Conservation (phyloP, 805 yeast species). For the Wickerhamiella nectarea region DNA sequence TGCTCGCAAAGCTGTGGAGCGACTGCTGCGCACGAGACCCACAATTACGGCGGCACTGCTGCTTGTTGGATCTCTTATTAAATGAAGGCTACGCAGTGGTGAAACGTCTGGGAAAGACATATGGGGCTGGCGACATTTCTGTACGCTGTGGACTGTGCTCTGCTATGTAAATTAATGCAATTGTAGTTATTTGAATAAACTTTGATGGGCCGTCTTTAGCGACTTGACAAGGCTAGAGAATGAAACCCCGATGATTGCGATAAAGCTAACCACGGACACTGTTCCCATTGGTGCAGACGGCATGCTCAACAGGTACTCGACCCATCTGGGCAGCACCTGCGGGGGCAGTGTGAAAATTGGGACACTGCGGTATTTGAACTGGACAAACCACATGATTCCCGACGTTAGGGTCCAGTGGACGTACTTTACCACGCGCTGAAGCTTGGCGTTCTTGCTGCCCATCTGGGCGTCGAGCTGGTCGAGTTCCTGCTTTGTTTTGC, state of each 20-base stretch:
- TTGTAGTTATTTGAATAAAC: no score
- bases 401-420: conserved; percentile 31
- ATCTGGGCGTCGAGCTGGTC: conserved; percentile 30
- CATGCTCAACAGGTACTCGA: conserved; percentile 46
- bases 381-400: conserved; percentile 31
- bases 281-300: conserved; percentile 53
- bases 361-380: conserved; percentile 39
- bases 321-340: conserved; percentile 39
- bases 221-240: background rate
- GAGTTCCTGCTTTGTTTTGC: conserved; percentile 41
- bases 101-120: no score
- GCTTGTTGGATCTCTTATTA: no score
- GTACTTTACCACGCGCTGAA: conserved; percentile 27
- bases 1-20: no score
- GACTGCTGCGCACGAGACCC: no score
- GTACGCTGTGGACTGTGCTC: no score
- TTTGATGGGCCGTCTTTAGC: no score
- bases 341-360: conserved; percentile 48
- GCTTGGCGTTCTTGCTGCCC: conserved; percentile 25
- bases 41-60: no score
- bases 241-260: conserved; percentile 16
- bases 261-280: conserved; percentile 47
- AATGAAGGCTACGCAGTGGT: no score
- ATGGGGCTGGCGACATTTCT: no score
- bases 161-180: no score